Evolutionary conservation across 805 yeast genomes (phyloP).

Genomic region (Yarrowia bubula): DNA sequence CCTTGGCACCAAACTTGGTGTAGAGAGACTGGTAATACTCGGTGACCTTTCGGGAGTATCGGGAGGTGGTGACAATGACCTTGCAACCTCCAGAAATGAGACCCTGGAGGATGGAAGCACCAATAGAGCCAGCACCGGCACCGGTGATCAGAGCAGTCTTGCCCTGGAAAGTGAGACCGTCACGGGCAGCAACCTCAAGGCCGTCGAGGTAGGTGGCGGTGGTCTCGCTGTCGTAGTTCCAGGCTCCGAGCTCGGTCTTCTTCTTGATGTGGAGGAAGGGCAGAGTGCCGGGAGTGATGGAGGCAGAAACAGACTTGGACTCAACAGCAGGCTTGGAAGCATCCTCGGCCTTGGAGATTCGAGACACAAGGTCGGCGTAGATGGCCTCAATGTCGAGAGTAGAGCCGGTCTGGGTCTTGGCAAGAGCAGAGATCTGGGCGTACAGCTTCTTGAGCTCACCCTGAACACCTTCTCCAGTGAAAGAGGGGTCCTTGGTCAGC

Average conservation of each 20-base stretch:
- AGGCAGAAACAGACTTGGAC: constrained; percentile 30
- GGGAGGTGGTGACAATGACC: constrained; percentile 92
- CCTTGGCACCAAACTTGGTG: constrained; percentile 88
- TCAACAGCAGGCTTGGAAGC: constrained; percentile 48
- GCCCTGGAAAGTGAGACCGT: constrained; percentile 86
- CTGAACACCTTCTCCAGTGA: constrained; percentile 48
- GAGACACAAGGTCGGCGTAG: constrained; percentile 38
- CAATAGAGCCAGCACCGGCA: constrained; percentile 98
- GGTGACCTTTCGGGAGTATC: constrained; percentile 90
- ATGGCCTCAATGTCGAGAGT: constrained; percentile 45
- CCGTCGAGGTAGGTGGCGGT: constrained; percentile 83
- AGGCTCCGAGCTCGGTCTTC: constrained; percentile 61
- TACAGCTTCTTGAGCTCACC: constrained; percentile 83
- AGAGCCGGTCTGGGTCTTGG: constrained; percentile 52
- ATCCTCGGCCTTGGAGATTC: constrained; percentile 48
- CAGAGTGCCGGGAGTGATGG: constrained; percentile 50
- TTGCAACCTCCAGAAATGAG: constrained; percentile 96
- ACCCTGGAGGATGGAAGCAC: constrained; percentile 95
- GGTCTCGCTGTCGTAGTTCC: constrained; percentile 80
- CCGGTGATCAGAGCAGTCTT: constrained; percentile 92
- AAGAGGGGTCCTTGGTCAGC: constrained; percentile 70
- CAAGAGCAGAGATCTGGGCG: constrained; percentile 67
- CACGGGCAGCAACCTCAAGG: constrained; percentile 88
- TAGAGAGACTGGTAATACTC: constrained; percentile 94
- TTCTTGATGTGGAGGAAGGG: constrained; percentile 93